phyloP scores from a whole-genome alignment of 1,284 basidiomycete genomes.

The Lentinus polychrous region DNA sequence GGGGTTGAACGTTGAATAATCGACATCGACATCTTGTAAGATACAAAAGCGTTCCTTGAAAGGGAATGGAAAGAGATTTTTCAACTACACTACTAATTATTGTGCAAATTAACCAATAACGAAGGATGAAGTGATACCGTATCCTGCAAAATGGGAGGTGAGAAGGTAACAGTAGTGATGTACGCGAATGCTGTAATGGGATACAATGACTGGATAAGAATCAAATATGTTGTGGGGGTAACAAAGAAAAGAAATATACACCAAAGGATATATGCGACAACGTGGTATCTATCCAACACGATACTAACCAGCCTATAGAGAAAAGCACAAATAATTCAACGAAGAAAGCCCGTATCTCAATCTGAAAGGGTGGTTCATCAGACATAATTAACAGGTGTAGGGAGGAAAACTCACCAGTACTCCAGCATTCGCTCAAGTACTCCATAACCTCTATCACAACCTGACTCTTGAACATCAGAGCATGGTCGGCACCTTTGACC shows the following conservation, averaged over 20 bases:
- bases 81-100: conserved; percentile 8
- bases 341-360: conserved; percentile 16
- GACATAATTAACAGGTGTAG: not conserved
- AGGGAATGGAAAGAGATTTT: not conserved
- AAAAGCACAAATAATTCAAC: conserved; percentile 10
- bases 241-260: conserved; percentile 4
- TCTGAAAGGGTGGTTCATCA: conserved; percentile 7
- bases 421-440: conserved; percentile 55
- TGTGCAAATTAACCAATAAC: conserved; percentile 3
- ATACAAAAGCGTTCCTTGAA: not conserved
- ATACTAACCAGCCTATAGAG: conserved; percentile 10
- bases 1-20: not conserved
- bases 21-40: not conserved
- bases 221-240: not conserved
- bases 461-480: conserved; percentile 83
- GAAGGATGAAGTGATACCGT: conserved; percentile 4
- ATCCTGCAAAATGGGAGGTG: conserved; percentile 5
- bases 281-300: conserved; percentile 29
- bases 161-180: conserved; percentile 2
- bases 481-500: conserved; percentile 85
- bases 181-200: not conserved
- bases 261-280: conserved; percentile 22
- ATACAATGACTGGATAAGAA: conserved; percentile 10
- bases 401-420: conserved; percentile 22
- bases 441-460: conserved; percentile 89